phyloP scores from a whole-genome alignment of 176 grass and related monocot genomes.

The Avena atlantica region DNA sequence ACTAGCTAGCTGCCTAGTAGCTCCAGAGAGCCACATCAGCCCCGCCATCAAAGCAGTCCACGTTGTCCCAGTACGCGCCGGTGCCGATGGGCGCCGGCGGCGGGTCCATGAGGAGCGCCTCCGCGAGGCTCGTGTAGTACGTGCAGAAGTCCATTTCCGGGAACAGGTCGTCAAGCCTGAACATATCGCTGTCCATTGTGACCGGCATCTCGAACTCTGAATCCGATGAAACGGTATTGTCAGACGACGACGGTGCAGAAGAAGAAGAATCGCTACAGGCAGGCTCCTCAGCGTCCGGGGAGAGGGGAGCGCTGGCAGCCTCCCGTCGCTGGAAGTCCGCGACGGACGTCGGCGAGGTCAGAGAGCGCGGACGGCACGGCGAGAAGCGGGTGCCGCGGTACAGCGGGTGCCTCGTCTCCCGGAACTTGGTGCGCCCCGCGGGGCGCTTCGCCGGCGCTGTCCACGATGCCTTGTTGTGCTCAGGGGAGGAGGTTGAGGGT shows the following conservation, averaged over 20 bases:
- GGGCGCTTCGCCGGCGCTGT: constrained; percentile 60
- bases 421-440: constrained; percentile 77
- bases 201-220: background rate
- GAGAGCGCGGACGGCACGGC: constrained; percentile 38
- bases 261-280: background rate
- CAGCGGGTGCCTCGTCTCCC: constrained; percentile 81
- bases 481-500: background rate
- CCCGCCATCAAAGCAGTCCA: constrained; percentile 7
- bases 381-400: constrained; percentile 74
- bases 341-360: constrained; percentile 42
- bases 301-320: background rate
- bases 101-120: constrained; percentile 61
- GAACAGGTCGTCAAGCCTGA: constrained; percentile 42
- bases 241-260: background rate
- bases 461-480: background rate
- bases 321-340: constrained; percentile 35
- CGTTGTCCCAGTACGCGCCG: constrained; percentile 16
- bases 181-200: background rate
- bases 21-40: constrained; percentile 46
- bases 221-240: background rate
- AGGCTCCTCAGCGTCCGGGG: background rate
- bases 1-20: constrained; percentile 14
- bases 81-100: background rate
- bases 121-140: constrained; percentile 57
- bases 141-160: constrained; percentile 36